Evolutionary conservation across 257 asterid genomes (phyloP).

Genomic region (Gardenia jasminoides): DNA sequence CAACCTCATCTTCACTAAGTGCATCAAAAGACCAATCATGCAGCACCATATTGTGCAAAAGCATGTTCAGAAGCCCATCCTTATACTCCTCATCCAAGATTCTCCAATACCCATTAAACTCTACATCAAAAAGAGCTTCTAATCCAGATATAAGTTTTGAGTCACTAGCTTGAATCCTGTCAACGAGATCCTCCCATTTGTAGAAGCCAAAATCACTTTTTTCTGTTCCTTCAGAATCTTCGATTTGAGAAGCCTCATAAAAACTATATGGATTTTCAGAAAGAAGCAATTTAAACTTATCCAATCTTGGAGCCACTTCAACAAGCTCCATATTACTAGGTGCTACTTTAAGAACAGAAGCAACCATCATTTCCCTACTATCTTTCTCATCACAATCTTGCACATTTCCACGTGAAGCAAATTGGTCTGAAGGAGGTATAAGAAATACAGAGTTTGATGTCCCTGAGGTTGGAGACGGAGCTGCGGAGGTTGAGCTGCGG

Average conservation of each 20-base stretch:
- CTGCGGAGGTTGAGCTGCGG: too few species aligned
- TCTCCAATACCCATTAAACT: slow-evolving; percentile 86
- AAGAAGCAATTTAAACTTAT: slow-evolving; percentile 73
- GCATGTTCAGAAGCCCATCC: slow-evolving; percentile 60
- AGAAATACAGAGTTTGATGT: slow-evolving; percentile 87
- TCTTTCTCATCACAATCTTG: slow-evolving; percentile 32
- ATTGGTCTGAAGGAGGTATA: slow-evolving; percentile 58
- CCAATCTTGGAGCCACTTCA: slow-evolving; percentile 86
- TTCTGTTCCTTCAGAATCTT: slow-evolving; percentile 38
- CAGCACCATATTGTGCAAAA: slow-evolving; percentile 52
- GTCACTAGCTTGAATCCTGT: slow-evolving; percentile 79
- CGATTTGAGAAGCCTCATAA: slow-evolving; percentile 57
- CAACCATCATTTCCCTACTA: slow-evolving; percentile 34
- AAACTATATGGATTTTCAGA: slow-evolving; percentile 64
- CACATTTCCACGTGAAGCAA: slow-evolving; percentile 20
- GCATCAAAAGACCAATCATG: slow-evolving; percentile 68
- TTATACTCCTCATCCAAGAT: slow-evolving; percentile 61
- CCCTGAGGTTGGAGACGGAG: too few species aligned
- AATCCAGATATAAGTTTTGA: slow-evolving; percentile 63
- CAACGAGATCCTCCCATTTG: slow-evolving; percentile 76
- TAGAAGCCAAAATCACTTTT: slow-evolving; percentile 40
- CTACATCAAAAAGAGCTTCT: slow-evolving; percentile 59
- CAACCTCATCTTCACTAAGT: slow-evolving; percentile 67
- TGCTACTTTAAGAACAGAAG: slow-evolving; percentile 69
- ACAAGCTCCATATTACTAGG: slow-evolving; percentile 85